Base-by-base conservation (phyloP, 225 moss, liverwort and hornwort species). In the Polytrichum commune region DNA sequence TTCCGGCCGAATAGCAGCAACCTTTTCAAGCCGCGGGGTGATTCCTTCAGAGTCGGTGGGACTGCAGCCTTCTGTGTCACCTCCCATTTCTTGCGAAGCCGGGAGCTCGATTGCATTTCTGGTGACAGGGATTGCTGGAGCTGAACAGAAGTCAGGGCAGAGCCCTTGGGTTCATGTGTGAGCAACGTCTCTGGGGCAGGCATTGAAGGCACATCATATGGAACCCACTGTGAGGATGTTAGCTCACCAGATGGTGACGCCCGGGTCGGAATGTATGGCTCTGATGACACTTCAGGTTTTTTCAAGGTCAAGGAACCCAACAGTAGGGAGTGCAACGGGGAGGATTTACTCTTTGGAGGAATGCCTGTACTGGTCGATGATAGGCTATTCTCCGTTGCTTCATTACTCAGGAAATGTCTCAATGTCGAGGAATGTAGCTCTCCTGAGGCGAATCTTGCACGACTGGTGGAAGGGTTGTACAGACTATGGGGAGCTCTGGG, bases 1-100 rank as follows among this genome's bases (percentile, higher is more conserved):
- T 91, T 96, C 74, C 85, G 86, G 7, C 97, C 97, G 57, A 97
- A 97, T 72, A 92, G 90, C 28, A 97, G 64, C 1, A 97, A 88
- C 63, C 92, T 82, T 73, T 97, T 97, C 74, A 97, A 86, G 22
- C 92, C 97, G 29, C 89, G 88, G 1, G 93, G 88, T 5, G 89
- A 79, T 58, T 97, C 97, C 80, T 94, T 97, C n/a, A 88, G 81
- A 71, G 83, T 30, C 4, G 88, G 79, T 24, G 91, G 91, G 26
- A 76, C 68, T 54, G 63, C 75, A 7, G 56, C 55, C 78, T 92
- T 94, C 0, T 92, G 92, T 2, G 92, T 89, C n/a, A 76, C 74
- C 27, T 84, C 82, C 94, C 86, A 92, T 72, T 92, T 97, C 84
- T 91, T 97, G 16, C 88, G 78, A 60, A 84, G 85, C 67, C 72